These are phyloP conservation scores for Volvariella volvacea DNA, from an alignment of 1,284 basidiomycete genomes.

Conservation along the genomic window DNA sequence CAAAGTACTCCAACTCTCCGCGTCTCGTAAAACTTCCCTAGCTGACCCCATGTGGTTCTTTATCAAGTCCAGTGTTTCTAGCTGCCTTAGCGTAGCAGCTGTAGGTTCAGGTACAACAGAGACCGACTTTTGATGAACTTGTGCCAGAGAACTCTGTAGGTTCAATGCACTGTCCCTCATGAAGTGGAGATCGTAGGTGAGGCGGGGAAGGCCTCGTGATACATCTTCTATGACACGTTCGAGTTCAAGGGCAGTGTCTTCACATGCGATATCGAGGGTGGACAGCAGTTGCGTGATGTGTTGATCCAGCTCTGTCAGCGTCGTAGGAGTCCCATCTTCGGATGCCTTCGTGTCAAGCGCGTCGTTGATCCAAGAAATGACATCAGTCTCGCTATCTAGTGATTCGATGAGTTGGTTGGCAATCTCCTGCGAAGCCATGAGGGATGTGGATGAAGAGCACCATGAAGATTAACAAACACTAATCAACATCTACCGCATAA, in stretches of 20 bases:
- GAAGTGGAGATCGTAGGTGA: constrained; percentile 91
- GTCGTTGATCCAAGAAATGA: constrained; percentile 64
- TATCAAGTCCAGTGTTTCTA: constrained; percentile 76
- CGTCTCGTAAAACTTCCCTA: constrained; percentile 81
- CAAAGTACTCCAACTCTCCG: constrained; percentile 90
- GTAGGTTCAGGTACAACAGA: constrained; percentile 47
- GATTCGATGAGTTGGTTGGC: constrained; percentile 27
- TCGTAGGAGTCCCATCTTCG: constrained; percentile 19
- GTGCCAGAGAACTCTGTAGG: constrained; percentile 56
- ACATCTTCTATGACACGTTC: constrained; percentile 89
- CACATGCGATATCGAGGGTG: constrained; percentile 73
- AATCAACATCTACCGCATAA: neutral
- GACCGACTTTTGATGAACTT: constrained; percentile 47
- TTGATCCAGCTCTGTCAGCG: constrained; percentile 67
- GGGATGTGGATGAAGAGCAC: neutral
- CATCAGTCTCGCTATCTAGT: constrained; percentile 41
- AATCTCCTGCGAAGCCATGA: constrained; percentile 12
- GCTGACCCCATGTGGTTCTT: constrained; percentile 83
- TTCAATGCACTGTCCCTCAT: constrained; percentile 86
- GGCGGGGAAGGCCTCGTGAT: constrained; percentile 78
- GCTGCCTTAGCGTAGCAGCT: constrained; percentile 57
- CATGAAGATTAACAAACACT: neutral
- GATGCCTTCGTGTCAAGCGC: constrained; percentile 32
- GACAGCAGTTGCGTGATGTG: constrained; percentile 69
- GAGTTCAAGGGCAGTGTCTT: constrained; percentile 80